Base-by-base conservation (phyloP, 345 rosid genomes). In the Clarkia xantiana region DNA sequence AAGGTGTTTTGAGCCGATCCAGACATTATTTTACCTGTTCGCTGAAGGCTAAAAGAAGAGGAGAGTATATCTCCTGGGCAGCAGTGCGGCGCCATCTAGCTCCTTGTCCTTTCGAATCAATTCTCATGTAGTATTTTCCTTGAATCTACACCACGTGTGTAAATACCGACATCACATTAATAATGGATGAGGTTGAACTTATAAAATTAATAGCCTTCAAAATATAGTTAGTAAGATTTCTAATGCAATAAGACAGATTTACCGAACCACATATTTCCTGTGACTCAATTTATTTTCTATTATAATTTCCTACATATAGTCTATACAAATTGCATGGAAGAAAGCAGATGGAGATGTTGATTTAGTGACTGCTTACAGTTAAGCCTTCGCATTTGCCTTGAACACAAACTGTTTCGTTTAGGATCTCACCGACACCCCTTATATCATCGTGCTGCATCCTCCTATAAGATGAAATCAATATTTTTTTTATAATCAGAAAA, bases 31-130 rank as follows among this genome's bases (percentile, higher is more conserved):
- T 58, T 51, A 89, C 97, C 89, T 82, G 78, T 56, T 89, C 89
- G 20, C 95, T 47, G 67, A 89, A 89, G 50, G 97, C 95, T 36
- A 84, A 58, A 41, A 84, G 86, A 50, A 89, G 77, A 20, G 97
- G 97, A 50, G 95, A 84, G 55, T 80, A 88, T 63, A 84, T 74
- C 76, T 88, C 93, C 49, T 88, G 94, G 40, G 90, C 96, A 67
- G 73, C 61, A 14, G 69, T 73, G 40, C 95, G 83, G 48, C 97
- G 94, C 97, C 97, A 89, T 62, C 75, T 84, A 15, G 95, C 84
- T 58, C 97, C 97, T 53, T 75, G 93, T 68, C 97, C 95, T 44
- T 69, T 62, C 34, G 64, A 79, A 62, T 84, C 93, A 16, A 89
- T 72, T 61, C 77, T 78, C 57, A 76, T 60, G 45, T 78, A 82